These are phyloP conservation scores for Sordariomycetes sp. DNA, from an alignment of 2,329 filamentous ascomycete species.

Conservation along the genomic window DNA sequence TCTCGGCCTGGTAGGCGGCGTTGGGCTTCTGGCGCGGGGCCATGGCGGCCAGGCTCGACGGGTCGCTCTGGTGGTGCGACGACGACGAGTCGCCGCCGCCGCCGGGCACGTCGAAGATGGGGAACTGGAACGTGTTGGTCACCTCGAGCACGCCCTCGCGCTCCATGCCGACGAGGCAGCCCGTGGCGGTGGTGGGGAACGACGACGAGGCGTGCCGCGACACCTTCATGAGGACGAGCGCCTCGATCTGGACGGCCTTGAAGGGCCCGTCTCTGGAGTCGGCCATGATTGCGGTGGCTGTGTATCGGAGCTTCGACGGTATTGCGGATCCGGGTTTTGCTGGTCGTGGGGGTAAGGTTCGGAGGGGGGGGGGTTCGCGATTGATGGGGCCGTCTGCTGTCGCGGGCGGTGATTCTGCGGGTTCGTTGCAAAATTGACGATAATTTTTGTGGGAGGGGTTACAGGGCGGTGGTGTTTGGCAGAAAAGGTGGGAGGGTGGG, in stretches of 20 bases:
- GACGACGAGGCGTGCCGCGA: conserved; percentile 85
- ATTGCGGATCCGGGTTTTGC: conserved; percentile 9
- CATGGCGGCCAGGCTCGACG: conserved; percentile 68
- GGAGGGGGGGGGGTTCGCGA: conserved; percentile 11
- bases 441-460: conserved; percentile 32
- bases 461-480: conserved; percentile 24
- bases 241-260: conserved; percentile 87
- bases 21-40: conserved; percentile 91
- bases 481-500: conserved; percentile 14
- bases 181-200: conserved; percentile 84
- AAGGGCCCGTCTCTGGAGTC: conserved; percentile 61
- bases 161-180: conserved; percentile 90
- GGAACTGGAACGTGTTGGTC: conserved; percentile 94
- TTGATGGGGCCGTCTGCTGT: conserved; percentile 10
- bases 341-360: conserved; percentile 15
- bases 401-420: conserved; percentile 20
- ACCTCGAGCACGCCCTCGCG: conserved; percentile 70
- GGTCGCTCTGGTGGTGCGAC: conserved; percentile 55
- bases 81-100: conserved; percentile 56
- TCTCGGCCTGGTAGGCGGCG: conserved; percentile 80
- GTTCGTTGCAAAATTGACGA: conserved; percentile 23
- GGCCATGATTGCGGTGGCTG: conserved; percentile 31
- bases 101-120: conserved; percentile 61
- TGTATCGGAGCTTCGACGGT: background rate
- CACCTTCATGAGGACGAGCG: conserved; percentile 94